Evolutionary conservation across 768 basidiomycete species (phyloP).

Genomic region (Polyporus arcularius): DNA sequence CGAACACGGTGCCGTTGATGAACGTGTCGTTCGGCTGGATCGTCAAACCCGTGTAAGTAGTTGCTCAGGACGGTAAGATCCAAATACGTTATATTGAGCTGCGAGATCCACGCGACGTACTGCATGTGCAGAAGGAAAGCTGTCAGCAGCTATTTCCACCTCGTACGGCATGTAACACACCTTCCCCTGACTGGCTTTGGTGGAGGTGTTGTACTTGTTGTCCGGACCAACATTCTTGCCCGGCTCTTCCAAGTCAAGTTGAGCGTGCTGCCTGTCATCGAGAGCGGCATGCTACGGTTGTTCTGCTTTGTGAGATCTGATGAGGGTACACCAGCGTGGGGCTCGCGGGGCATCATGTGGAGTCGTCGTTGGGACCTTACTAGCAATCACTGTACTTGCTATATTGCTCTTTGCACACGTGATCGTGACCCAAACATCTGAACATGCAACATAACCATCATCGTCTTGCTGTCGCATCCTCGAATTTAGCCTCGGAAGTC

Average conservation of each 20-base stretch:
- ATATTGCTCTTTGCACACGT: too few relatives aligned
- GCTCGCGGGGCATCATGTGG: too few relatives aligned
- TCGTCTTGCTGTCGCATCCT: too few relatives aligned
- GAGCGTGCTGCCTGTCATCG: constrained; percentile 46
- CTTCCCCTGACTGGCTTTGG: constrained; percentile 44
- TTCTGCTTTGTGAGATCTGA: constrained; percentile 50
- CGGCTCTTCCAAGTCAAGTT: constrained; percentile 54
- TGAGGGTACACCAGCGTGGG: background rate
- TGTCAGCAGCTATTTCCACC: too few relatives aligned
- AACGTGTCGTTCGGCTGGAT: constrained; percentile 46
- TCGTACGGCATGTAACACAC: constrained; percentile 23
- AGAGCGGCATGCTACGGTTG: constrained; percentile 51
- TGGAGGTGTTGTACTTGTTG: constrained; percentile 50
- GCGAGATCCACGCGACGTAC: constrained; percentile 60
- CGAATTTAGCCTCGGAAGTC: too few relatives aligned
- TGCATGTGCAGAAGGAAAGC: constrained; percentile 13
- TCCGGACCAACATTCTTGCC: constrained; percentile 55
- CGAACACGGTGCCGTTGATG: constrained; percentile 54
- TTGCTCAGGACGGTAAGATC: constrained; percentile 44
- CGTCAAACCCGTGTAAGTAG: constrained; percentile 43
- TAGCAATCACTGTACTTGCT: too few relatives aligned
- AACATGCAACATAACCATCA: too few relatives aligned
- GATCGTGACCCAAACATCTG: too few relatives aligned
- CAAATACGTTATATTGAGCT: constrained; percentile 62
- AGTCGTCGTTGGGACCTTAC: too few relatives aligned